These are phyloP conservation scores for Tolypocladium tropicale DNA, from an alignment of 2,329 filamentous ascomycete species.

Conservation along the genomic window DNA sequence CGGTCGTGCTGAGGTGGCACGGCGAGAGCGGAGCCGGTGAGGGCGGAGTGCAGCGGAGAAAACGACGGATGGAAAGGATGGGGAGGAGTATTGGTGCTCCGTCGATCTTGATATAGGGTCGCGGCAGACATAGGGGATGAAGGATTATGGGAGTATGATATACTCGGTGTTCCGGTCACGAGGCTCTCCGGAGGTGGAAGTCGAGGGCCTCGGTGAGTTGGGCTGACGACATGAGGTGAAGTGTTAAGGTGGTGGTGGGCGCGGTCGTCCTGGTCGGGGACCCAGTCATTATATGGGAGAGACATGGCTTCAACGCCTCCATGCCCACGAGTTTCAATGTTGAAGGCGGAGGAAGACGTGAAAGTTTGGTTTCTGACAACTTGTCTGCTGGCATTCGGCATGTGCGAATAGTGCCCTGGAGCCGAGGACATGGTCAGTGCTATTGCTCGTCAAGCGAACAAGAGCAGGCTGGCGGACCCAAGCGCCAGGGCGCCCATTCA, in stretches of 20 bases:
- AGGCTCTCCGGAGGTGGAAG: slow-evolving; percentile 15
- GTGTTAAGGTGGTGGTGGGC: slow-evolving; percentile 6
- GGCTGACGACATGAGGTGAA: slow-evolving; percentile 16
- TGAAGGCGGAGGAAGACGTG: slow-evolving; percentile 11
- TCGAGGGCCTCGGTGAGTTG: slow-evolving; percentile 14
- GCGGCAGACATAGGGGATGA: slow-evolving; percentile 4
- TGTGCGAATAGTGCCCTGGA: slow-evolving; percentile 3
- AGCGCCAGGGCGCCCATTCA: slow-evolving; percentile 7
- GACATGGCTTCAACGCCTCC: slow-evolving; percentile 12
- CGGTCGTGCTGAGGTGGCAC: not conserved
- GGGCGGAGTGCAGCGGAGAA: not conserved
- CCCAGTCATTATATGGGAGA: slow-evolving; percentile 12
- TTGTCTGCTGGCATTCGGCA: slow-evolving; percentile 6
- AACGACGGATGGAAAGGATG: not conserved
- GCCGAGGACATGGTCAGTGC: slow-evolving; percentile 7
- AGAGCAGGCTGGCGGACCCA: slow-evolving; percentile 4
- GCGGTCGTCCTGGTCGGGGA: slow-evolving; percentile 9
- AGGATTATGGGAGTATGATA: slow-evolving; percentile 3
- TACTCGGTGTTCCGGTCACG: slow-evolving; percentile 9
- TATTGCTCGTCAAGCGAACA: slow-evolving; percentile 1
- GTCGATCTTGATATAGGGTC: not conserved
- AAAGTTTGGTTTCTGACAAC: slow-evolving; percentile 5
- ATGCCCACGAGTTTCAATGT: slow-evolving; percentile 8
- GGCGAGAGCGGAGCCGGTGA: not conserved
- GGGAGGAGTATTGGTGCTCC: not conserved